A percentile compares a stretch with the other conserved stretches of the same genome.
phyloP scores from a whole-genome alignment of 176 grass and related monocot species.

The Sorghum bicolor region DNA sequence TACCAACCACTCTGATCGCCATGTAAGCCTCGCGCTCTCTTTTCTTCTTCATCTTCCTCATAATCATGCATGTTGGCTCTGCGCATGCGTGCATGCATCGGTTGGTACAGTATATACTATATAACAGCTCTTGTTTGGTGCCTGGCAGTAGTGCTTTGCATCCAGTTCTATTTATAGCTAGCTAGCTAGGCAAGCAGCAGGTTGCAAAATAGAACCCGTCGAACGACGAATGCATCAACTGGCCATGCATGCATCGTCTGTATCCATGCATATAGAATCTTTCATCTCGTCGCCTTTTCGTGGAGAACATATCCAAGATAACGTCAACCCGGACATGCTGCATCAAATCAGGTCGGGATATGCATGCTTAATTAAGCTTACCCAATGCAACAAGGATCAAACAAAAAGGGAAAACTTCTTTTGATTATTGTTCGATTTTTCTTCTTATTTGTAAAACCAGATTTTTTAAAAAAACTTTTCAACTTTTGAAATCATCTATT shows the following conservation, averaged over 20 bases:
- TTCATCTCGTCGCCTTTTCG: conserved; percentile 2
- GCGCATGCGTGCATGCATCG: background rate
- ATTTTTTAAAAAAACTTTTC: too few relatives aligned
- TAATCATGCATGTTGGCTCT: background rate
- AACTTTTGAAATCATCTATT: too few relatives aligned
- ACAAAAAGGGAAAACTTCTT: background rate
- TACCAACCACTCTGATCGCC: conserved; percentile 9
- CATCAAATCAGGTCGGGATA: background rate
- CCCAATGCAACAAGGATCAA: background rate
- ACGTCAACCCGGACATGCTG: conserved; percentile 7
- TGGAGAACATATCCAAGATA: conserved; percentile 41
- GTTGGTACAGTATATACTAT: background rate
- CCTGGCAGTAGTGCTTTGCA: background rate
- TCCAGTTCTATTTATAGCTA: conserved; percentile 16
- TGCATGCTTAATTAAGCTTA: background rate
- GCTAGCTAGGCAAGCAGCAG: background rate
- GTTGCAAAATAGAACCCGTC: too few relatives aligned
- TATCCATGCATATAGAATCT: conserved; percentile 1
- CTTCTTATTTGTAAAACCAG: too few relatives aligned
- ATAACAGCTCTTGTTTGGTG: background rate
- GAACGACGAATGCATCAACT: too few relatives aligned
- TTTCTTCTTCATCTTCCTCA: background rate
- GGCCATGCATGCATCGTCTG: background rate
- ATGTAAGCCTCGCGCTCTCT: conserved; percentile 45
- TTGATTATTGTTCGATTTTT: too few relatives aligned